Base-by-base conservation (phyloP, 2,329 filamentous ascomycete species). In the Talaromyces rugulosus region DNA sequence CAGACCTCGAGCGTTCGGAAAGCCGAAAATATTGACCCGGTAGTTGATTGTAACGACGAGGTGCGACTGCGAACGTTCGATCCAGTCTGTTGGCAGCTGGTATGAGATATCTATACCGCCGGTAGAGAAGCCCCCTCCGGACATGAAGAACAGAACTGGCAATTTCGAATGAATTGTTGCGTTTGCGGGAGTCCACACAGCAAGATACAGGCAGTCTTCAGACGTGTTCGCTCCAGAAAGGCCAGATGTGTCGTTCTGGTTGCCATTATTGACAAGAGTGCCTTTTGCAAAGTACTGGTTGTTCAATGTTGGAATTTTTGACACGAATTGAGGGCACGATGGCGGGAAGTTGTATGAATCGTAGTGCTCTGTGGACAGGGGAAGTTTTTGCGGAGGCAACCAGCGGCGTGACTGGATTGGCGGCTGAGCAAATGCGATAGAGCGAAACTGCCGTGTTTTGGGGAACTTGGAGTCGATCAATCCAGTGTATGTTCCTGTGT, bases 161-260 rank as follows among this genome's bases (percentile, higher is more conserved):
- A 70, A 57, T 8, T 65, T 66, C 0, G 64, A 65, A 7, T 53
- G 60, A 3, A 50, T 56, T 9, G 62, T 62, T 33, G 63, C 68
- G 1, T 66, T 66, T 7, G 68, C 64, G 7, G 79, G 79, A 2
- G 77, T 70, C 79, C 78, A 81, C 1, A 82, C 66, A 55, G 75
- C 77, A 8, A 79, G 65, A 2, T 72, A 75, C 36, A 82, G 65
- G 51, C 79, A 82, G 56, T 81, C 78, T 64, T 82, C 80, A 16
- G 56, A 58, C 1, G 69, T 66, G 12, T 69, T 66, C 62, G 63
- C 63, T 7, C 64, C 64, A 16, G 64, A 60, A 4, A 64, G 59
- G 0, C 65, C 67, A 56, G 59, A 60, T 40, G 61, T 62, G 27
- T 73, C 68, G 0, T 31, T 34, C 23, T 55, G 30, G 9, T 58